phyloP scores from a whole-genome alignment of 2,329 filamentous ascomycete species.

The Ceratocystis papillata region DNA sequence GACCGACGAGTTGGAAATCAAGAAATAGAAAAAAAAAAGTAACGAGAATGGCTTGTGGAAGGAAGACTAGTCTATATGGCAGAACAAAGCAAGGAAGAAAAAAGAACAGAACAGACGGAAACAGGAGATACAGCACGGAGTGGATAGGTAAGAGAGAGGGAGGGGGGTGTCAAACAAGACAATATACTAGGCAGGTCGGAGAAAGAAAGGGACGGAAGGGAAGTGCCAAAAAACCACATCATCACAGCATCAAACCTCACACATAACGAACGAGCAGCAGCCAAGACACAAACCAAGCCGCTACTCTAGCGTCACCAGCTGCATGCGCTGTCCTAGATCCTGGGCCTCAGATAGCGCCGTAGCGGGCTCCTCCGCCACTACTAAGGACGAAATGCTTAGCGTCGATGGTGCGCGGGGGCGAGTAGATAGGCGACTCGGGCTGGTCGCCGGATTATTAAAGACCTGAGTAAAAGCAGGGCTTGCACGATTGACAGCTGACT shows the following conservation, averaged over 20 bases:
- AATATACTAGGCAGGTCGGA: conserved; percentile 20
- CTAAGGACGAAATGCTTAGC: conserved; percentile 5
- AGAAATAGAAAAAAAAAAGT: background rate
- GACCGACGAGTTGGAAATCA: background rate
- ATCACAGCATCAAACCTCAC: background rate
- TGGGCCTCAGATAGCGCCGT: background rate
- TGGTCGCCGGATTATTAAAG: conserved; percentile 47
- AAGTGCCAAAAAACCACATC: background rate
- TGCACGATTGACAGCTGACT: conserved; percentile 28
- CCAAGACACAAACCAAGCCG: background rate
- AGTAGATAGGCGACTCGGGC: conserved; percentile 1
- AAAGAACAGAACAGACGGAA: background rate
- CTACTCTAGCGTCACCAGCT: conserved; percentile 54
- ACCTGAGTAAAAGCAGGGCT: conserved; percentile 58
- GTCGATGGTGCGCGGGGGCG: conserved; percentile 8
- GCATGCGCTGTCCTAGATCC: conserved; percentile 37
- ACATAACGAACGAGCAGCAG: background rate
- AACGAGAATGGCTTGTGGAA: conserved; percentile 5
- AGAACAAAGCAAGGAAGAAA: background rate
- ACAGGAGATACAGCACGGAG: too few species aligned
- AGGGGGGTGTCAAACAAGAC: background rate
- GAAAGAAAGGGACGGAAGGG: background rate
- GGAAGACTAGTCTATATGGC: conserved; percentile 2
- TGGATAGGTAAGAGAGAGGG: too few species aligned
- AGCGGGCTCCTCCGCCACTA: conserved; percentile 2